Evolutionary conservation across 2,329 filamentous ascomycete genomes (phyloP), one percentile per base, ranked within the genome.

Genomic region (Exophiala alcalophila): DNA sequence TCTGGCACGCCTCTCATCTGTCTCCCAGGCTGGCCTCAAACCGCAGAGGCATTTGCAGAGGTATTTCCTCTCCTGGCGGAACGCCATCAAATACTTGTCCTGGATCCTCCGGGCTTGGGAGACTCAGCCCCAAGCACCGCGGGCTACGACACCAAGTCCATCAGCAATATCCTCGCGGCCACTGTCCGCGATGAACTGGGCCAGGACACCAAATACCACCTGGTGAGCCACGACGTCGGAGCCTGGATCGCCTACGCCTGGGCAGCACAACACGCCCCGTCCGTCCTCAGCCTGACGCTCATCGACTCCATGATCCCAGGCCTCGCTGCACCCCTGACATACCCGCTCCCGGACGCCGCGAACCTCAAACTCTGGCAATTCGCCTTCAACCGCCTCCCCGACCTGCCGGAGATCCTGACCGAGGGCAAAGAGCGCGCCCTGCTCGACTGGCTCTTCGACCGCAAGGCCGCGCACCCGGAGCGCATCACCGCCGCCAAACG

Each of bases 311-410:
- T 40, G 1, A 53, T 58, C 12, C 56, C 55, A 14, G 54, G 55
- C 4, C 50, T 55, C 33, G 9, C 52, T 19, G 40, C 53, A 1
- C 45, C 31, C n/a, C 37, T 53, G 8, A 25, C 49, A 16, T 57
- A 44, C 35, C 56, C 56, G 6, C 32, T 58, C 25, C 35, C 52
- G 12, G 18, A 50, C 21, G 37, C 42, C 21, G 40, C 47, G 8
- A 59, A 58, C 23, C 19, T 57, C 8, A 50, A 50, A 14, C 51
- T 59, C 4, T 59, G 56, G 55, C 57, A 58, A 41, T 58, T 59
- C 30, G 55, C 56, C 1, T 59, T 59, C 39, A 55, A 59, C 25
- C 49, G 52, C 5, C 52, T 59, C 15, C 56, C 56, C 1, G 56
- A 59, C 9, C 23, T 59, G 24, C 57, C 57, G 5, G 57, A 59